Evolutionary conservation across 2,329 filamentous ascomycete species (phyloP).

Genomic region (Sporothrix brunneoviolacea): DNA sequence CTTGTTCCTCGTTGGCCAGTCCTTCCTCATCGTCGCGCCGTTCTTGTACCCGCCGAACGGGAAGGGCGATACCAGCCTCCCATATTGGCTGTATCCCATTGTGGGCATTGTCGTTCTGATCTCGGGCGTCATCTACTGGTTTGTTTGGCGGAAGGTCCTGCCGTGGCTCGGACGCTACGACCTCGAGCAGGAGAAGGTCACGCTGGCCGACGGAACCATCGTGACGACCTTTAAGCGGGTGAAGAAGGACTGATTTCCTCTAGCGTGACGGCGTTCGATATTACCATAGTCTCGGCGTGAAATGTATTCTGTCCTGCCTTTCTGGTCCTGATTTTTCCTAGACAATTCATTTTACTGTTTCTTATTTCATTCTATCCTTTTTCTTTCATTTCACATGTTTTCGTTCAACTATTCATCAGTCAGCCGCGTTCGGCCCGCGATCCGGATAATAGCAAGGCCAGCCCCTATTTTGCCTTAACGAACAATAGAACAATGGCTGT

Average conservation of each 20-base stretch:
- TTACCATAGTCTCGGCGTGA: too few relatives aligned
- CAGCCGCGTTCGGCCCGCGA: neutral
- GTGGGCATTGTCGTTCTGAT: slow-evolving; percentile 34
- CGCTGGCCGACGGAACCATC: slow-evolving; percentile 22
- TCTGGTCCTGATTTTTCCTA: too few relatives aligned
- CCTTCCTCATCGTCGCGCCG: slow-evolving; percentile 35
- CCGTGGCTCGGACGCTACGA: slow-evolving; percentile 44
- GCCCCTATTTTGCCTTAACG: neutral
- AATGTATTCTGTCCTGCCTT: too few relatives aligned
- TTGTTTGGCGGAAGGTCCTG: slow-evolving; percentile 22
- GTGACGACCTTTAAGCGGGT: slow-evolving; percentile 19
- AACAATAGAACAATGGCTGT: neutral
- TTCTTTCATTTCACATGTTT: too few relatives aligned
- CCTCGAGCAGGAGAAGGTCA: slow-evolving; percentile 28
- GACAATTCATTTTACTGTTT: neutral
- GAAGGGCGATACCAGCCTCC: slow-evolving; percentile 29
- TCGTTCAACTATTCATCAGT: too few relatives aligned
- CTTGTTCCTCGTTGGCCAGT: slow-evolving; percentile 35
- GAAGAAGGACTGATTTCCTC: neutral
- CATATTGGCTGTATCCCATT: slow-evolving; percentile 38
- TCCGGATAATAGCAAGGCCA: neutral
- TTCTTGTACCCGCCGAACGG: slow-evolving; percentile 42
- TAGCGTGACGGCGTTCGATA: too few relatives aligned
- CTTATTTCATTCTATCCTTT: neutral
- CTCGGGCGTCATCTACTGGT: slow-evolving; percentile 30